These are phyloP conservation scores for Erodium maritimum DNA, from an alignment of 345 rosid species.

Conservation along the genomic window DNA sequence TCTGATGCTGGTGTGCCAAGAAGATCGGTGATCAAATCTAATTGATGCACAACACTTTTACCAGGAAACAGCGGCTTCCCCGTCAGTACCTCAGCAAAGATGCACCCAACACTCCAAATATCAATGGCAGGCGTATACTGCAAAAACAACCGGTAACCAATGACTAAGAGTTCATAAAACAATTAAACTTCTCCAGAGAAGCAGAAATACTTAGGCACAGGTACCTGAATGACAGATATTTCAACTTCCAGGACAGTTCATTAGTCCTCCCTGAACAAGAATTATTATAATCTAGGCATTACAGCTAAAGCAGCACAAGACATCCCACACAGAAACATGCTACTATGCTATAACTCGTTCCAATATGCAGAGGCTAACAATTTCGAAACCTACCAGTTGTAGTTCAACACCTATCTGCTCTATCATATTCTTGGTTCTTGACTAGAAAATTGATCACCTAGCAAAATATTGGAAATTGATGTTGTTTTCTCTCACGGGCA, in stretches of 20 bases:
- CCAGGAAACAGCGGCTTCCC: conserved; percentile 99
- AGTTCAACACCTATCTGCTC: background rate
- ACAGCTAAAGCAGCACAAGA: conserved; percentile 46
- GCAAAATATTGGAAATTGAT: background rate
- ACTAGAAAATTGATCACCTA: background rate
- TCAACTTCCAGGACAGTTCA: conserved; percentile 99
- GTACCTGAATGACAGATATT: conserved; percentile 86
- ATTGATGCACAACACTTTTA: conserved; percentile 90
- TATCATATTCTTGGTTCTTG: background rate
- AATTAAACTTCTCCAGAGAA: conserved; percentile 19
- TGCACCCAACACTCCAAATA: conserved; percentile 97
- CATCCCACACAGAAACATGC: conserved; percentile 17
- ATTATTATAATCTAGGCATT: conserved; percentile 78
- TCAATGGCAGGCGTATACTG: conserved; percentile 99
- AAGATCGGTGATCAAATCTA: conserved; percentile 92
- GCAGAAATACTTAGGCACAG: conserved; percentile 43
- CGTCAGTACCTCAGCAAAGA: conserved; percentile 86
- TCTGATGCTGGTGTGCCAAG: conserved; percentile 87
- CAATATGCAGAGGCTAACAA: background rate
- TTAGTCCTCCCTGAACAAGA: conserved; percentile 99
- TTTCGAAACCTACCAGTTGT: background rate
- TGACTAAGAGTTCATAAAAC: conserved; percentile 6
- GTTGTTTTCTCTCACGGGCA: background rate
- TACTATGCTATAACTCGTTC: background rate
- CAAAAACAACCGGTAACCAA: conserved; percentile 16